Percentiles rank a stretch among this genome's conserved stretches.
Evolutionary conservation across 2,329 filamentous ascomycete genomes (phyloP).

Genomic region (Hypoxylon sp.): DNA sequence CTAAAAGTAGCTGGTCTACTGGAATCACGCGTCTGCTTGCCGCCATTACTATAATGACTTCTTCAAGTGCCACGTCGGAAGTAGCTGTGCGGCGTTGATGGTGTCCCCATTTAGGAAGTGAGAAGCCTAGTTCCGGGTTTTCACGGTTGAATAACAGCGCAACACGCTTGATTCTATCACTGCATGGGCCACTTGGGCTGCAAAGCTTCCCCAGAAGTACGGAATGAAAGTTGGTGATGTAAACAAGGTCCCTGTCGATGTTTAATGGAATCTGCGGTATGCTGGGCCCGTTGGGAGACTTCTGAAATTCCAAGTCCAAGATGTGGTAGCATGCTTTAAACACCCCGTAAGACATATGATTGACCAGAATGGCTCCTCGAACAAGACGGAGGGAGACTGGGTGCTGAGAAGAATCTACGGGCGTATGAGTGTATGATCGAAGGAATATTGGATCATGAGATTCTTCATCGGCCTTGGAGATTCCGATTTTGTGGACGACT

Average conservation of each 20-base stretch:
- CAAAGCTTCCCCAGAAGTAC: background rate
- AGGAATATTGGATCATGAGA: background rate
- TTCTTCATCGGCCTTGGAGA: background rate
- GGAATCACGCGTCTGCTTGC: background rate
- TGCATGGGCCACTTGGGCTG: background rate
- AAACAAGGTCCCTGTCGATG: background rate
- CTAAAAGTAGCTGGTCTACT: background rate
- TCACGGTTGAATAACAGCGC: background rate
- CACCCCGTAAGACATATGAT: background rate
- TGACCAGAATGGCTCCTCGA: background rate
- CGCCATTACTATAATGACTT: background rate
- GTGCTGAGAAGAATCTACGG: background rate
- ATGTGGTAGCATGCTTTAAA: background rate
- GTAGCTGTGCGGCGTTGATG: background rate
- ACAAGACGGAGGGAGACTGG: background rate
- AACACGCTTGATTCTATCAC: background rate
- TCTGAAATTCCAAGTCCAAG: background rate
- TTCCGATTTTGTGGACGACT: background rate
- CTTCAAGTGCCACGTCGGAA: background rate
- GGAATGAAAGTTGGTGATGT: background rate
- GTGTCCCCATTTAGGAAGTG: background rate
- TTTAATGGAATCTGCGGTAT: background rate
- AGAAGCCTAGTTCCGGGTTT: background rate
- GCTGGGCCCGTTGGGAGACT: background rate
- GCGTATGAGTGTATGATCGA: background rate